Base-by-base conservation (phyloP, 805 yeast genomes). In the Yamadazyma laniorum region DNA sequence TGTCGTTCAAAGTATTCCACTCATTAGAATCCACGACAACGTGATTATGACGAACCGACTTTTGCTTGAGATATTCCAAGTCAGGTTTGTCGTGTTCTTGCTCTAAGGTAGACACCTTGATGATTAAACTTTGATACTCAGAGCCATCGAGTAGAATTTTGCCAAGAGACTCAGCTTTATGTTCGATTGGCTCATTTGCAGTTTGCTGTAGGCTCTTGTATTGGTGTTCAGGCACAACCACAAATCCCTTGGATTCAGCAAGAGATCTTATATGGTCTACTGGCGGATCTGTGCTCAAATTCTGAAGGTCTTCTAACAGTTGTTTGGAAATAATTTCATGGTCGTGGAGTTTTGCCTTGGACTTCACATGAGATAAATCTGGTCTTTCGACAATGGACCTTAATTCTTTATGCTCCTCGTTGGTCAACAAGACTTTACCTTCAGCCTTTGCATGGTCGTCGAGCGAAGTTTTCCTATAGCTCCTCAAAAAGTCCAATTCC, bases 251-350 rank as follows among this genome's bases (percentile, higher is more conserved):
- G 3, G 43, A 29, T 5, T 38, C 37, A 13, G 53, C 52, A 29
- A 49, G 50, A 6, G 43, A 17, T n/a, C 46, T 37, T n/a, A 67
- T 49, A 15, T 50, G 45, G 21, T 57, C 61, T 19, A 61, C 34
- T 6, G 61, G 44, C 11, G 62, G 61, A 32, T 53, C 59, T 23
- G 55, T 47, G 1, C 59, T 62, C 29, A 47, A 47, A 5, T 48
- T 34, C 12, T 56, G 48, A 30, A 67, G 49, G 16, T 61, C 56
- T 15, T 65, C 65, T 32, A 61, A 61, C 29, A 54, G 53, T 12
- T 50, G 53, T 8, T 40, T 34, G 21, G 48, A 32, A 6, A 55
- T 32, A 8, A 44, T 9, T 18, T 35, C 19, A 22, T 32, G 34
- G 18, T 46, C 42, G 14, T 43, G 43, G 4, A 9, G 18, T 16